phyloP scores from a whole-genome alignment of 495 filamentous ascomycete genomes.

The Astrothelium macrocarpum region DNA sequence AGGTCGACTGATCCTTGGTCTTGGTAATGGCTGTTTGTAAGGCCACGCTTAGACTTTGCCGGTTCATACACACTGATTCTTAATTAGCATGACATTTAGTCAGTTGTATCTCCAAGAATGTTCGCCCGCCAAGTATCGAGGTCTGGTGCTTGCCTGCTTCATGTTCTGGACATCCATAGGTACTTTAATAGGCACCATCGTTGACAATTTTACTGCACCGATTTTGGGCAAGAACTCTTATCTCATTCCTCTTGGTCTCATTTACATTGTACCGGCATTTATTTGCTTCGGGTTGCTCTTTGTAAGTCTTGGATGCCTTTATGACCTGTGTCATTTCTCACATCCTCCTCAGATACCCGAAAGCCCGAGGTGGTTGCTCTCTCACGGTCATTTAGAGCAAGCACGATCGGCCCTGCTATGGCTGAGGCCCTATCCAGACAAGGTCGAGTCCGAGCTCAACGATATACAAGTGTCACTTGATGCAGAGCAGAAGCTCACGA shows the following conservation, averaged over 20 bases:
- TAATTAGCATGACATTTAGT: conserved; percentile 42
- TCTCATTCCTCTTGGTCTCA: conserved; percentile 49
- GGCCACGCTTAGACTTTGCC: background rate
- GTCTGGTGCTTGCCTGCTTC: conserved; percentile 43
- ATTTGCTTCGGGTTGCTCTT: conserved; percentile 45
- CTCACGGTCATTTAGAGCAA: conserved; percentile 39
- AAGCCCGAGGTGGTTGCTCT: conserved; percentile 54
- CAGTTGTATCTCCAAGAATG: conserved; percentile 51
- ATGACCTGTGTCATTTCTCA: background rate
- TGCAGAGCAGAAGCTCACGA: conserved; percentile 38
- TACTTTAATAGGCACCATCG: conserved; percentile 49
- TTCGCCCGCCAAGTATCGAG: conserved; percentile 42
- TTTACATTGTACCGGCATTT: conserved; percentile 48
- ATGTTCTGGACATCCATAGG: conserved; percentile 42
- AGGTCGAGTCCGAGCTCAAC: conserved; percentile 39
- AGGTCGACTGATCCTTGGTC: conserved; percentile 46
- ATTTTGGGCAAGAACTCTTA: conserved; percentile 41
- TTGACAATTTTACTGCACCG: conserved; percentile 49
- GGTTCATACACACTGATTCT: conserved; percentile 42
- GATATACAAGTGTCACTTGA: conserved; percentile 47
- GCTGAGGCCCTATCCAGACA: conserved; percentile 38
- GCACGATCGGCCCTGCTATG: conserved; percentile 40
- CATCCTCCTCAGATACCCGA: conserved; percentile 39
- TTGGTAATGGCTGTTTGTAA: conserved; percentile 19
- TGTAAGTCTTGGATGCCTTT: background rate